These are phyloP conservation scores for Pleurotus salmoneostramineus DNA, from an alignment of 768 basidiomycete genomes.

Conservation along the genomic window DNA sequence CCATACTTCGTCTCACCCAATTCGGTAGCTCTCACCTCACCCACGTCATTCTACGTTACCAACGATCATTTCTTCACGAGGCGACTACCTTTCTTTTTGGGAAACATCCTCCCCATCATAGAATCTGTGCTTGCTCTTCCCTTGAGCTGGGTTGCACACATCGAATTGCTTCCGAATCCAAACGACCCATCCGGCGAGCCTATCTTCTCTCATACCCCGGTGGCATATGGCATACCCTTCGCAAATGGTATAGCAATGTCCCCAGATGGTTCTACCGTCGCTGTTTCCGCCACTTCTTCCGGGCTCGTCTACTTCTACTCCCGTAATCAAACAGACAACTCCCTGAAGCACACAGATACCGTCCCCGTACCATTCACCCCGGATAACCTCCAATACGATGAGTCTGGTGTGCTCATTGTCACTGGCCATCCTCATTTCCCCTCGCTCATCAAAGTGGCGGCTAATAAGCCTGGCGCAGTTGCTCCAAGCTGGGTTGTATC, in stretches of 20 bases:
- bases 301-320: conserved; percentile 47
- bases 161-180: conserved; percentile 34
- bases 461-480: conserved; percentile 30
- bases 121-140: conserved; percentile 59
- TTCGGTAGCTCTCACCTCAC: conserved; percentile 59
- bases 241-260: conserved; percentile 69
- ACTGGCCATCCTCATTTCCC: conserved; percentile 67
- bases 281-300: conserved; percentile 51
- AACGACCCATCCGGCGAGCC: conserved; percentile 13
- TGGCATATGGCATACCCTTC: conserved; percentile 52
- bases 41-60: conserved; percentile 65
- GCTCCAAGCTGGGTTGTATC: conserved; percentile 61
- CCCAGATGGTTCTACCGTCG: conserved; percentile 42
- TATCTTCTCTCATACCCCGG: conserved; percentile 33
- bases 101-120: conserved; percentile 43
- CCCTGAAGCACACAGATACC: conserved; percentile 30
- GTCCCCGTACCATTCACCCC: conserved; percentile 54
- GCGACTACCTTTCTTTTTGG: conserved; percentile 47
- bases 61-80: conserved; percentile 72
- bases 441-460: conserved; percentile 40
- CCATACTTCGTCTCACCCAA: conserved; percentile 64
- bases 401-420: conserved; percentile 45
- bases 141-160: conserved; percentile 54
- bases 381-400: conserved; percentile 60
- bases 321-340: conserved; percentile 40